These are phyloP conservation scores for Termitomyces sp. DNA, from an alignment of 768 basidiomycete genomes.

Conservation along the genomic window DNA sequence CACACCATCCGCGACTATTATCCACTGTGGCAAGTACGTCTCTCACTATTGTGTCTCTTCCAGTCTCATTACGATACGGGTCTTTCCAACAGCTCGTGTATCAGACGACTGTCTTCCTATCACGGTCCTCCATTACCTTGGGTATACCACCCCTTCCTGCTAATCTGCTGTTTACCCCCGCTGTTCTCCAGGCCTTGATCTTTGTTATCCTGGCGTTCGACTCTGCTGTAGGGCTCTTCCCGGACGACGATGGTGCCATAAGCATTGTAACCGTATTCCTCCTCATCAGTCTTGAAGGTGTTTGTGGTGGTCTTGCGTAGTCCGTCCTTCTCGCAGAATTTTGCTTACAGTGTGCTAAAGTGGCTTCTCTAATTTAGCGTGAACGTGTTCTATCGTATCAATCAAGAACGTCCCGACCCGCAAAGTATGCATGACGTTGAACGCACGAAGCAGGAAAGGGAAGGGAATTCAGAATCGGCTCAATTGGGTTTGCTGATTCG, in stretches of 20 bases:
- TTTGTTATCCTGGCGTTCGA: slow-evolving; percentile 54
- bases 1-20: slow-evolving; percentile 89
- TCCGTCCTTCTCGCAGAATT: slow-evolving; percentile 35
- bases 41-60: slow-evolving; percentile 5
- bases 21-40: slow-evolving; percentile 84
- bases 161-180: slow-evolving; percentile 59
- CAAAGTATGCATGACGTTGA: slow-evolving; percentile 48
- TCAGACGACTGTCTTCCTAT: slow-evolving; percentile 65
- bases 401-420: slow-evolving; percentile 61
- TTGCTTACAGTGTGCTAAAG: not conserved
- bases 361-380: slow-evolving; percentile 47
- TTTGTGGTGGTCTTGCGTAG: slow-evolving; percentile 94
- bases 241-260: slow-evolving; percentile 33
- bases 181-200: slow-evolving; percentile 60
- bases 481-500: slow-evolving; percentile 83
- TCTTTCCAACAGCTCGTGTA: slow-evolving; percentile 51
- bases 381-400: slow-evolving; percentile 82
- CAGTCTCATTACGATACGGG: not conserved
- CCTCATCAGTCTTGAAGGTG: slow-evolving; percentile 83
- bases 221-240: slow-evolving; percentile 56
- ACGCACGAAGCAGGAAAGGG: slow-evolving; percentile 69
- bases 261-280: slow-evolving; percentile 62
- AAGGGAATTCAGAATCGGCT: slow-evolving; percentile 87
- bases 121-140: slow-evolving; percentile 76
- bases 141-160: slow-evolving; percentile 71